A percentile compares a stretch with the other conserved stretches of the same genome.
phyloP scores from a whole-genome alignment of 129 eudicot species.

The Pseudognaphalium luteoalbum region DNA sequence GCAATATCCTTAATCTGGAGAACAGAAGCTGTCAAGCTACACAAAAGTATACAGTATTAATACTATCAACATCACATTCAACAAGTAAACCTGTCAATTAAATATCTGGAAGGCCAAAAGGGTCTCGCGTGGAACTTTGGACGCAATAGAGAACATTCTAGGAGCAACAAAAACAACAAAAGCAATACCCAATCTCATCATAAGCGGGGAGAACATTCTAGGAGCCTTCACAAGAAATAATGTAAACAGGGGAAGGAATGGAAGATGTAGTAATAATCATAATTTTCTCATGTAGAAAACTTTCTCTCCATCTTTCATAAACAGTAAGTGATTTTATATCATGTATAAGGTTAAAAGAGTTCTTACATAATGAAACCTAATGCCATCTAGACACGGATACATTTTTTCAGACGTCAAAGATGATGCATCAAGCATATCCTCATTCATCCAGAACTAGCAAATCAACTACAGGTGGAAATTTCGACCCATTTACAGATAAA shows the following conservation, averaged over 20 bases:
- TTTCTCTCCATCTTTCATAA: background rate
- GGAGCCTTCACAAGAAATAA: too few species aligned
- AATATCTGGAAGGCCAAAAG: background rate
- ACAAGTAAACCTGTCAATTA: background rate
- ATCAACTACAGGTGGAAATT: too few species aligned
- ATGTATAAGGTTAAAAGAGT: background rate
- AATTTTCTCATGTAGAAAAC: background rate
- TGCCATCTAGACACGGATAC: conserved; percentile 3
- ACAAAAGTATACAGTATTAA: background rate
- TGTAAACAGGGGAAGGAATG: background rate
- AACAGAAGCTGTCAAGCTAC: conserved; percentile 88
- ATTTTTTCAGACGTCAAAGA: background rate
- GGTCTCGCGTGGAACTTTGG: too few species aligned
- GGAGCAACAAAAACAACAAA: too few species aligned
- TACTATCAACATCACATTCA: background rate
- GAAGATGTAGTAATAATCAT: background rate
- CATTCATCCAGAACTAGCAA: background rate
- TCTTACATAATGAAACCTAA: background rate
- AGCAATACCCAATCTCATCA: too few species aligned
- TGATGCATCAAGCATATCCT: background rate
- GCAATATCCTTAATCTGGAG: conserved; percentile 80
- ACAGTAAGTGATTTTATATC: background rate
- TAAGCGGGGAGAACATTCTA: too few species aligned
- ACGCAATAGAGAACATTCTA: too few species aligned
- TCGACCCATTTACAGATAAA: too few species aligned